phyloP scores from a whole-genome alignment of 208 protist species.

The Strigomonas culicis region DNA sequence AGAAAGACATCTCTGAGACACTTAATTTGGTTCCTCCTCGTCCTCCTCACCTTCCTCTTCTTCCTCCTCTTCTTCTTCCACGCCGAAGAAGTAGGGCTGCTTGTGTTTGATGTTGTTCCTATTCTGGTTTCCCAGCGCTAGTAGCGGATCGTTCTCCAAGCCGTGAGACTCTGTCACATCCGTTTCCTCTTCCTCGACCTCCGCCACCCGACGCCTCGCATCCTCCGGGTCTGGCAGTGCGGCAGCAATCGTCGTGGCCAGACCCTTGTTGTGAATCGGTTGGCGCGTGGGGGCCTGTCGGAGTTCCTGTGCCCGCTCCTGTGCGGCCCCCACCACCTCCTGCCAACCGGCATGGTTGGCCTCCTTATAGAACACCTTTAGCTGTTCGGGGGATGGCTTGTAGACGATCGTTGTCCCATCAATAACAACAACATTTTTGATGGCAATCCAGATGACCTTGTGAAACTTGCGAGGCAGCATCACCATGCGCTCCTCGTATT shows the following conservation, averaged over 20 bases:
- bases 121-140: conserved; percentile 52
- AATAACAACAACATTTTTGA: conserved; percentile 77
- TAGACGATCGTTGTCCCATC: conserved; percentile 45
- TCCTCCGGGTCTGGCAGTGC: conserved; percentile 25
- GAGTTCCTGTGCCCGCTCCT: conserved; percentile 29
- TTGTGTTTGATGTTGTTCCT: conserved; percentile 70
- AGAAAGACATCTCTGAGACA: too few relatives aligned
- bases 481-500: conserved; percentile 32
- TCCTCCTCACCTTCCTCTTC: conserved; percentile 42
- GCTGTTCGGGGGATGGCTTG: conserved; percentile 78
- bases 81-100: conserved; percentile 67
- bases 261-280: conserved; percentile 38
- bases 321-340: conserved; percentile 26
- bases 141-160: conserved; percentile 17
- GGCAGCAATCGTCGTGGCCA: conserved; percentile 52
- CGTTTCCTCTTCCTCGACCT: conserved; percentile 11
- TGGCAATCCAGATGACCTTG: conserved; percentile 85
- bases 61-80: conserved; percentile 47
- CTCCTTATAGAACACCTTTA: conserved; percentile 18
- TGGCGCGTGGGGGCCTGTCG: conserved; percentile 40
- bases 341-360: conserved; percentile 7
- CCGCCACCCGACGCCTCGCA: not conserved
- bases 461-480: conserved; percentile 81
- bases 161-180: conserved; percentile 8
- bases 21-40: conserved; percentile 17